Evolutionary conservation across 2,329 filamentous ascomycete genomes (phyloP).

Genomic region (Monilinia vaccinii-corymbosi): DNA sequence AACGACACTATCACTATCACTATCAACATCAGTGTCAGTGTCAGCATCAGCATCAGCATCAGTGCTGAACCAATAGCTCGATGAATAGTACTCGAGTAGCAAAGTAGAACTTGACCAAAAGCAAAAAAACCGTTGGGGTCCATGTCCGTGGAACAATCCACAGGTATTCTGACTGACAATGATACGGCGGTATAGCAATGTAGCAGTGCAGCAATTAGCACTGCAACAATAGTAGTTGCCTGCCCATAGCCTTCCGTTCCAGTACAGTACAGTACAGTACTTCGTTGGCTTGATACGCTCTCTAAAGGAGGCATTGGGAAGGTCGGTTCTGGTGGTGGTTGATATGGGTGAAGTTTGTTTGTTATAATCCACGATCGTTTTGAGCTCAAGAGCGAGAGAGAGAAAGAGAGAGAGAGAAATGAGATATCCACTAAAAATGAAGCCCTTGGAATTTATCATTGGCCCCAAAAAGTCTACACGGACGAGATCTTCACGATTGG

Average conservation of each 20-base stretch:
- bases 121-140: not conserved
- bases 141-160: not conserved
- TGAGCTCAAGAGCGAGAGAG: not conserved
- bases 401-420: not conserved
- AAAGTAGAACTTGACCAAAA: not conserved
- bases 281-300: not conserved
- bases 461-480: not conserved
- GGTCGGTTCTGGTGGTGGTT: not conserved
- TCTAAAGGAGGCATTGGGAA: not conserved
- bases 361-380: not conserved
- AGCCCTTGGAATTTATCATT: not conserved
- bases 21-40: too few relatives aligned
- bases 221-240: not conserved
- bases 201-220: not conserved
- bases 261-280: too few relatives aligned
- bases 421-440: not conserved
- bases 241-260: too few relatives aligned
- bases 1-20: not conserved
- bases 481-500: not conserved
- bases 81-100: not conserved
- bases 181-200: not conserved
- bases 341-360: not conserved
- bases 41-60: not conserved
- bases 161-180: not conserved
- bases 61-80: slow-evolving; percentile 4